phyloP scores from a whole-genome alignment of 2,329 filamentous ascomycete species.

The Phaeosphaeria sp. region DNA sequence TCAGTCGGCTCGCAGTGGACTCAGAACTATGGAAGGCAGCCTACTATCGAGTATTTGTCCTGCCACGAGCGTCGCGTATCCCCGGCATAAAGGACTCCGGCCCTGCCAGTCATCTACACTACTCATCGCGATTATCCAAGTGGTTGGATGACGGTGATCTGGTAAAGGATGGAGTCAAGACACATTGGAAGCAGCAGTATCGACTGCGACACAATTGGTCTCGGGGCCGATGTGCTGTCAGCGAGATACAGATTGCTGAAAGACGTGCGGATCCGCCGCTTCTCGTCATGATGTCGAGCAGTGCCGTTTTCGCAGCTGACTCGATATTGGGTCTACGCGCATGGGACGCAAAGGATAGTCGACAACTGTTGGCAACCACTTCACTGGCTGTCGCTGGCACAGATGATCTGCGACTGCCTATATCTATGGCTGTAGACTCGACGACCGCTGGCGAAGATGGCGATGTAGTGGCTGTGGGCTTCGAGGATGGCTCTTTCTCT shows the following conservation, averaged over 20 bases:
- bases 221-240: slow-evolving; percentile 78
- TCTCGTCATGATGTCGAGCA: slow-evolving; percentile 78
- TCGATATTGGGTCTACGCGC: slow-evolving; percentile 72
- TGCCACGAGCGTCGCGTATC: slow-evolving; percentile 78
- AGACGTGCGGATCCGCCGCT: slow-evolving; percentile 63
- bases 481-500: slow-evolving; percentile 60
- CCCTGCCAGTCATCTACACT: slow-evolving; percentile 52
- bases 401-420: slow-evolving; percentile 54
- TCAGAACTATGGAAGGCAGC: slow-evolving; percentile 89
- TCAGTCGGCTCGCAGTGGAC: slow-evolving; percentile 76
- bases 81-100: slow-evolving; percentile 65
- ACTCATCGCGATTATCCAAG: slow-evolving; percentile 63
- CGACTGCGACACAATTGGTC: slow-evolving; percentile 92
- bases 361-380: slow-evolving; percentile 64
- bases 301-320: slow-evolving; percentile 80
- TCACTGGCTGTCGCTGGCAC: slow-evolving; percentile 23
- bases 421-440: slow-evolving; percentile 69
- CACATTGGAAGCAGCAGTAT: slow-evolving; percentile 89
- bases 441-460: slow-evolving; percentile 31
- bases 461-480: slow-evolving; percentile 44
- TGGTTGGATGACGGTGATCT: slow-evolving; percentile 68
- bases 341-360: slow-evolving; percentile 72
- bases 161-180: slow-evolving; percentile 58
- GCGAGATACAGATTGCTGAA: slow-evolving; percentile 72
- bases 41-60: slow-evolving; percentile 87